Evolutionary conservation across 257 asterid species (phyloP).

Genomic region (Solanum medicagineum): DNA sequence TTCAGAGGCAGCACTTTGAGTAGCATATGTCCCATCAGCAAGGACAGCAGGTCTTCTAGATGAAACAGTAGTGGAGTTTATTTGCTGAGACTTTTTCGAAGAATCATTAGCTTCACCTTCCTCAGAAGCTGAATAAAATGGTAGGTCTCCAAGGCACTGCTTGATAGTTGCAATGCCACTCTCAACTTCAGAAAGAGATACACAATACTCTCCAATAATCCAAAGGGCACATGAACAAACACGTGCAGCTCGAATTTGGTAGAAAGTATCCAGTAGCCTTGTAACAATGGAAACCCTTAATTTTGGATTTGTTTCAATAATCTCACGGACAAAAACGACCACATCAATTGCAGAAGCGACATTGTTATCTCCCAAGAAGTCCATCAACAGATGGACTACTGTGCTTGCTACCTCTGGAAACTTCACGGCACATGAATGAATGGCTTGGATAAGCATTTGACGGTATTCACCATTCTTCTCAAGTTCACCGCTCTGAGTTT

Average conservation of each 20-base stretch:
- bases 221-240: constrained; percentile 94
- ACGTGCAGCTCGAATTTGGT: constrained; percentile 88
- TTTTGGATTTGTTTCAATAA: constrained; percentile 84
- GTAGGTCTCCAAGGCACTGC: constrained; percentile 92
- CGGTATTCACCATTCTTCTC: constrained; percentile 94
- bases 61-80: constrained; percentile 68
- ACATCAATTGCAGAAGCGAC: constrained; percentile 90
- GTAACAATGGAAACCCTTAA: constrained; percentile 83
- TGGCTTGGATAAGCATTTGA: constrained; percentile 94
- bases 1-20: constrained; percentile 98
- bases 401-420: constrained; percentile 98
- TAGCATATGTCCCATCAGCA: constrained; percentile 95
- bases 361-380: constrained; percentile 92
- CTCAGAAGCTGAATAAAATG: constrained; percentile 70
- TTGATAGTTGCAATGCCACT: constrained; percentile 73
- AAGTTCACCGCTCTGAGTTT: constrained; percentile 84
- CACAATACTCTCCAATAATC: constrained; percentile 87
- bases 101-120: constrained; percentile 68
- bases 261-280: constrained; percentile 78
- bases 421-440: constrained; percentile 88
- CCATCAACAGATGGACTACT: constrained; percentile 91
- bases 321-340: constrained; percentile 76
- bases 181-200: constrained; percentile 86
- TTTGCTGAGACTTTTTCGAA: constrained; percentile 65
- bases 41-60: constrained; percentile 90